A percentile compares a stretch with the other conserved stretches of the same genome.
phyloP scores from a whole-genome alignment of 2,329 filamentous ascomycete genomes.

The Apiospora phragmitis region DNA sequence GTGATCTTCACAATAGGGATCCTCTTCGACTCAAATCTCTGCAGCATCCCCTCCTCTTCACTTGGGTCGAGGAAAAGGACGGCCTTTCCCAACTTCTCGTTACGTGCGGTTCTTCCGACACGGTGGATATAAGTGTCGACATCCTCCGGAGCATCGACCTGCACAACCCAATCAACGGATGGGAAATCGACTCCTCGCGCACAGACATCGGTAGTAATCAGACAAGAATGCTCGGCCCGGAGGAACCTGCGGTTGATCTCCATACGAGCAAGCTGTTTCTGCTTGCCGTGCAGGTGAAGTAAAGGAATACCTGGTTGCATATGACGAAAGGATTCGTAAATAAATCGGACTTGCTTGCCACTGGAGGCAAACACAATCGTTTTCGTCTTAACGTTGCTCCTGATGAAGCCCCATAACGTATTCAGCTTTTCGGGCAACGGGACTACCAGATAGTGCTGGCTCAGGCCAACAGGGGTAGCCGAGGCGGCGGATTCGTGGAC shows the following conservation, averaged over 20 bases:
- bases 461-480: conserved; percentile 80
- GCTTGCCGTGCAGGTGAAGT: conserved; percentile 88
- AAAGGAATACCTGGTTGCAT: conserved; percentile 93
- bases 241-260: conserved; percentile 87
- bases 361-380: conserved; percentile 95
- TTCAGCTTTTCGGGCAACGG: conserved; percentile 88
- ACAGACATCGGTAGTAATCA: conserved; percentile 95
- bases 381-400: conserved; percentile 87
- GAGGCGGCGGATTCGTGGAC: conserved; percentile 81
- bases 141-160: conserved; percentile 95
- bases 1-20: conserved; percentile 87
- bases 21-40: conserved; percentile 82
- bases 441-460: conserved; percentile 89
- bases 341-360: conserved; percentile 94
- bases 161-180: conserved; percentile 97
- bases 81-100: conserved; percentile 82
- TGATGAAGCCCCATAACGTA: conserved; percentile 89
- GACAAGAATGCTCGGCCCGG: conserved; percentile 76
- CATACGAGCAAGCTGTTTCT: conserved; percentile 85
- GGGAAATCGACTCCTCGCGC: conserved; percentile 95
- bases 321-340: conserved; percentile 89
- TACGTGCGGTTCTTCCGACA: conserved; percentile 91
- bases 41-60: conserved; percentile 90
- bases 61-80: conserved; percentile 90
- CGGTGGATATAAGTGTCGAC: conserved; percentile 97